phyloP scores from a whole-genome alignment of 768 basidiomycete species.

The Cystobasidiopsis lactophilus region DNA sequence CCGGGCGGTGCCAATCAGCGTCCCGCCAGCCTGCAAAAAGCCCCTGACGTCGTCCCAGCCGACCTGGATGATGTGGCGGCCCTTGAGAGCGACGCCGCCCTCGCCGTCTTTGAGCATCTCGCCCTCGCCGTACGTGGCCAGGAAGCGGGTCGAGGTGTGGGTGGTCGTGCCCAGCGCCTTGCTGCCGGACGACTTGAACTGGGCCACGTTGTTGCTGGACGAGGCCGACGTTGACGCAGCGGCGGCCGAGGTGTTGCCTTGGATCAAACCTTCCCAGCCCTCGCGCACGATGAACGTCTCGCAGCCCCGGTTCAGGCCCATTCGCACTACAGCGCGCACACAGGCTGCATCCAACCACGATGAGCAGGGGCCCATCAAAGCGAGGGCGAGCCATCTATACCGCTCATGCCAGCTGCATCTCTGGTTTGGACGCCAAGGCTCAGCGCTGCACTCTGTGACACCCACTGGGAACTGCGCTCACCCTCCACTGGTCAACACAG shows the following conservation, averaged over 20 bases:
- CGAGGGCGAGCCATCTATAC: no score
- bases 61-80: constrained; percentile 28
- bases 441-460: no score
- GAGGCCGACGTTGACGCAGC: no score
- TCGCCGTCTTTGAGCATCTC: constrained; percentile 35
- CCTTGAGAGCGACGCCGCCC: constrained; percentile 52
- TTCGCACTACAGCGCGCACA: constrained; percentile 45
- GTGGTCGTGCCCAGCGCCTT: constrained; percentile 4
- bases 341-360: not conserved
- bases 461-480: no score
- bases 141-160: constrained; percentile 11
- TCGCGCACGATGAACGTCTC: constrained; percentile 91
- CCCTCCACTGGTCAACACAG: no score
- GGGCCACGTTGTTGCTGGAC: not conserved
- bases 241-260: constrained; percentile 31
- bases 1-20: constrained; percentile 80
- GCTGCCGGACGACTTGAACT: not conserved
- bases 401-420: no score
- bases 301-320: constrained; percentile 77
- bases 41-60: constrained; percentile 97
- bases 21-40: constrained; percentile 80
- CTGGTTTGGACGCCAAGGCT: no score
- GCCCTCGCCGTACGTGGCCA: constrained; percentile 34
- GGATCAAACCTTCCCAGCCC: constrained; percentile 91
- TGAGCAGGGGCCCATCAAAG: no score